phyloP scores from a whole-genome alignment of 1,284 basidiomycete genomes.

The Earliella scabrosa region DNA sequence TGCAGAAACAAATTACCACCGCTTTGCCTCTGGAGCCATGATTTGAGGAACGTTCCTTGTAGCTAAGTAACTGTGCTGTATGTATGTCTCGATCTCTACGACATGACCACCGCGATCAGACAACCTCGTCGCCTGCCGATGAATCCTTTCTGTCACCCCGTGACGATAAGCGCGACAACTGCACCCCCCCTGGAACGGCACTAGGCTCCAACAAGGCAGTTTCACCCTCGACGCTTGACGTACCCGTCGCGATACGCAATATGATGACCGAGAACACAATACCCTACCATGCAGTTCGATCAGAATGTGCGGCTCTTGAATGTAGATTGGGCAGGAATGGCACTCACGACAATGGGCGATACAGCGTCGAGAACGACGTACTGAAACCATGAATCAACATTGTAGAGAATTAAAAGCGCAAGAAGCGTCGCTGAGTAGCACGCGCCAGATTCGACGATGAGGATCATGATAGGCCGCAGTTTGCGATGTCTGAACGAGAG shows the following conservation, averaged over 20 bases:
- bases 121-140: not conserved
- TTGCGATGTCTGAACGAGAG: conserved; percentile 16
- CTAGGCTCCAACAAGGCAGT: conserved; percentile 10
- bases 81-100: too few species aligned
- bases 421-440: conserved; percentile 42
- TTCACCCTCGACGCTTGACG: conserved; percentile 13
- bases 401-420: conserved; percentile 31
- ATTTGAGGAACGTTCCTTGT: too few species aligned
- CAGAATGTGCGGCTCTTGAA: not conserved
- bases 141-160: too few species aligned
- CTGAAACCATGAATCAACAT: conserved; percentile 39
- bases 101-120: too few species aligned
- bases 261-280: conserved; percentile 17
- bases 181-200: conserved; percentile 3
- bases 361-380: conserved; percentile 42
- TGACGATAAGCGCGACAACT: conserved; percentile 11
- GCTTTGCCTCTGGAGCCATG: too few species aligned
- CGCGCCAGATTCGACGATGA: conserved; percentile 45
- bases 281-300: too few species aligned
- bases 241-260: conserved; percentile 13
- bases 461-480: conserved; percentile 37
- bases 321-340: too few species aligned
- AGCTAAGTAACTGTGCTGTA: too few species aligned
- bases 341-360: conserved; percentile 10
- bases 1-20: too few species aligned